Conservation (phyloP, 148 eudicot genomes). For the Dysphania ambrosioides region DNA sequence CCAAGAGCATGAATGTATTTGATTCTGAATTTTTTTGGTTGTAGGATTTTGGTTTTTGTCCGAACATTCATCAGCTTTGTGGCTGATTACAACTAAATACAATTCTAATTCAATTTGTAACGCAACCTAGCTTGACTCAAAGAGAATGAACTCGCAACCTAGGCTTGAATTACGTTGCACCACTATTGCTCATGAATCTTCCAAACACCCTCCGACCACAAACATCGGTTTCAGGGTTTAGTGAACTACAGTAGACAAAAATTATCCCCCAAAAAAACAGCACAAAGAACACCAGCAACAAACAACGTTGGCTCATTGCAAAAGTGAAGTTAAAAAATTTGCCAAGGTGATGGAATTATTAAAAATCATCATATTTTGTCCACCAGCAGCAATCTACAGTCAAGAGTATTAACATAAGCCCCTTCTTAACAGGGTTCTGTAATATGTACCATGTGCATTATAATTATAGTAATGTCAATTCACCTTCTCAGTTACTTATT, state of each 20-base stretch:
- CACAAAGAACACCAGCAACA: background rate
- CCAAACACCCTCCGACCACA: background rate
- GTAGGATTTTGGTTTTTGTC: no score
- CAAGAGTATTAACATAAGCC: background rate
- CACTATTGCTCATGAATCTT: background rate
- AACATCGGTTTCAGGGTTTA: background rate
- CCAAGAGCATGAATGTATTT: no score
- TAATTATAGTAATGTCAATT: conserved; percentile 6
- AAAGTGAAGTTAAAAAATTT: background rate
- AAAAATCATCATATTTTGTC: background rate
- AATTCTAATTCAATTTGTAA: background rate
- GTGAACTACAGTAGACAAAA: no score
- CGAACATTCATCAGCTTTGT: no score
- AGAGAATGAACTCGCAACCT: background rate
- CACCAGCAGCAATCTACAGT: background rate
- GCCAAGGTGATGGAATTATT: background rate
- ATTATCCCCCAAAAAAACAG: background rate
- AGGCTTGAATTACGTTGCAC: background rate
- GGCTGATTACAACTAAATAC: background rate
- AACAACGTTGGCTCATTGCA: background rate
- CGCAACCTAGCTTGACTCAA: background rate
- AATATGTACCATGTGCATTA: conserved; percentile 26
- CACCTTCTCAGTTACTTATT: conserved; percentile 24
- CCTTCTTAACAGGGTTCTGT: background rate
- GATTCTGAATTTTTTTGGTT: no score